Evolutionary conservation across 2,329 filamentous ascomycete species (phyloP).

Genomic region (Chrysosporium queenslandicum): DNA sequence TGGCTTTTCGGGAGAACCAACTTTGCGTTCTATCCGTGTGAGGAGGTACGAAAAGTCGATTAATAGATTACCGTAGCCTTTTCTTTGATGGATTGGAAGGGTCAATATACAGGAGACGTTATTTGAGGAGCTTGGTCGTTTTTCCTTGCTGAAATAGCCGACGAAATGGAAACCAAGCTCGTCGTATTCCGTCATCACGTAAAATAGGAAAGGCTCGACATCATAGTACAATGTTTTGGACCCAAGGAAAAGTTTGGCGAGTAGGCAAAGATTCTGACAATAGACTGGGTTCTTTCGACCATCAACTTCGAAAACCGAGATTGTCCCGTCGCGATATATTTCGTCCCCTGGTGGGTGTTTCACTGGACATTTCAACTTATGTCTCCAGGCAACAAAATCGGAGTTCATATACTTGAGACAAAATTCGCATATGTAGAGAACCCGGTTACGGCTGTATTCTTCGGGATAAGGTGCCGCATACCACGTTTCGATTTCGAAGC

Average conservation of each 20-base stretch:
- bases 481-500: slow-evolving; percentile 98
- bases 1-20: slow-evolving; percentile 92
- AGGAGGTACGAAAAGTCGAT: slow-evolving; percentile 98
- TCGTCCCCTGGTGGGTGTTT: slow-evolving; percentile 97
- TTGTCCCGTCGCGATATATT: slow-evolving; percentile 87
- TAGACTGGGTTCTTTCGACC: slow-evolving; percentile 87
- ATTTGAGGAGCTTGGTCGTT: slow-evolving; percentile 84
- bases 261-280: slow-evolving; percentile 88
- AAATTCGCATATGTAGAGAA: slow-evolving; percentile 98
- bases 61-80: slow-evolving; percentile 90
- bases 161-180: slow-evolving; percentile 88
- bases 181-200: slow-evolving; percentile 86
- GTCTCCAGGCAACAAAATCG: slow-evolving; percentile 93
- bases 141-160: slow-evolving; percentile 99
- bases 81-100: slow-evolving; percentile 89
- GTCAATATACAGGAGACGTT: slow-evolving; percentile 97
- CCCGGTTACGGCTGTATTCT: slow-evolving; percentile 91
- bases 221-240: slow-evolving; percentile 99
- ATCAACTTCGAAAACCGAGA: slow-evolving; percentile 97
- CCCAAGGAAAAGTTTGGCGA: slow-evolving; percentile 93
- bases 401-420: slow-evolving; percentile 99
- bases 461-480: slow-evolving; percentile 97
- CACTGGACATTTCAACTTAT: slow-evolving; percentile 91
- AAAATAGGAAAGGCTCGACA: slow-evolving; percentile 97
- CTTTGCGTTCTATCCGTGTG: slow-evolving; percentile 84